These are phyloP conservation scores for Quercus agrifolia DNA, from an alignment of 306 rosid genomes.

Conservation along the genomic window DNA sequence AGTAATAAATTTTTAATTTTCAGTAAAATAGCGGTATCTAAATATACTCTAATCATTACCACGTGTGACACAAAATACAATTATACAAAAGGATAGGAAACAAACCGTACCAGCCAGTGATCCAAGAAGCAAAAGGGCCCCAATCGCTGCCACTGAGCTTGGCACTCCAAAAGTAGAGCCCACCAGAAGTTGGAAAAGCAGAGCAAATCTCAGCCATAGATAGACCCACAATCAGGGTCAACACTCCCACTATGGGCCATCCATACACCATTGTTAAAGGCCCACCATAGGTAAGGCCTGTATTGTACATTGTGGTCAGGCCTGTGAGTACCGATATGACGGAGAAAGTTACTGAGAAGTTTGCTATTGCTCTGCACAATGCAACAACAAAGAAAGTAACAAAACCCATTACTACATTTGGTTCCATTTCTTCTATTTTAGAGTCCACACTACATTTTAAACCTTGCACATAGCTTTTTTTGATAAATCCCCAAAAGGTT, in stretches of 20 bases:
- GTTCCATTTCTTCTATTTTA: too few relatives aligned
- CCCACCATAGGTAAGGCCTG: constrained; percentile 38
- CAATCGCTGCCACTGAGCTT: constrained; percentile 21
- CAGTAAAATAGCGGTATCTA: too few relatives aligned
- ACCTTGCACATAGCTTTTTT: too few relatives aligned
- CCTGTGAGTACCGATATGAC: constrained; percentile 40
- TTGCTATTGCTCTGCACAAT: constrained; percentile 31
- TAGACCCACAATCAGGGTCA: constrained; percentile 34
- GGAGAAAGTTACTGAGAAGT: constrained; percentile 43
- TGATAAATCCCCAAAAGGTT: too few relatives aligned
- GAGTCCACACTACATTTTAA: too few relatives aligned
- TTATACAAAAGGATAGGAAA: background rate
- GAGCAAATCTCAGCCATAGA: constrained; percentile 53
- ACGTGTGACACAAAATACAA: too few relatives aligned
- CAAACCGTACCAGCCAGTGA: constrained; percentile 43
- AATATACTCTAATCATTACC: too few relatives aligned
- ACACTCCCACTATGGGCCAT: constrained; percentile 35
- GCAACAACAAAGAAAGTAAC: background rate
- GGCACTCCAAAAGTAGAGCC: constrained; percentile 56
- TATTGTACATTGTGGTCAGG: constrained; percentile 28
- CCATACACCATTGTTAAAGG: constrained; percentile 39
- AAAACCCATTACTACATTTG: background rate
- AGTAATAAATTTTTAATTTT: too few relatives aligned
- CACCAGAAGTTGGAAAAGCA: constrained; percentile 47
- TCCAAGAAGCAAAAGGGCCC: constrained; percentile 46